A percentile compares a stretch with the other conserved stretches of the same genome.
Conservation (phyloP, 371 early-diverging fungal species). For the Apophysomyces sp. region DNA sequence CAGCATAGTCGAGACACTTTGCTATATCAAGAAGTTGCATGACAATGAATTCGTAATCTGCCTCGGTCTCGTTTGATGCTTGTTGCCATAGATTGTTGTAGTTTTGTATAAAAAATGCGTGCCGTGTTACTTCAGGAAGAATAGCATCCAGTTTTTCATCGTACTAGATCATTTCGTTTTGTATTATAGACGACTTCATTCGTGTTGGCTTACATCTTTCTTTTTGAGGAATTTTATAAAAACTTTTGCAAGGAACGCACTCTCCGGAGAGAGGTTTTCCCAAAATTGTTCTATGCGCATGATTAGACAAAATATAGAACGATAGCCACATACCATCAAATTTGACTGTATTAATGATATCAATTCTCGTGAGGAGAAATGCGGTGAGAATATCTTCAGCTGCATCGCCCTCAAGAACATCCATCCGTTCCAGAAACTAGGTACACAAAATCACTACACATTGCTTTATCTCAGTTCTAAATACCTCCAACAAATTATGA, state of each 20-base stretch:
- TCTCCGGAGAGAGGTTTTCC: constrained; percentile 77
- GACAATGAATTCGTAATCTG: constrained; percentile 73
- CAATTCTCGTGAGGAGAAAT: constrained; percentile 64
- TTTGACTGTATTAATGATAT: constrained; percentile 58
- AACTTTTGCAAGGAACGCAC: constrained; percentile 72
- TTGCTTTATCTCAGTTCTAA: background rate
- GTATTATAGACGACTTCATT: background rate
- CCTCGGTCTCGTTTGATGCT: constrained; percentile 61
- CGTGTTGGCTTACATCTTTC: constrained; percentile 37
- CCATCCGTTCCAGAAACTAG: constrained; percentile 75
- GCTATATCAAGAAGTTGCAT: constrained; percentile 77
- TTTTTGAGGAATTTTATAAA: constrained; percentile 54
- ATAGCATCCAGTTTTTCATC: constrained; percentile 65
- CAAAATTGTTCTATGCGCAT: constrained; percentile 62
- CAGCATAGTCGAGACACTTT: constrained; percentile 77
- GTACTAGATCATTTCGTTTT: constrained; percentile 22
- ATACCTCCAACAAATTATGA: constrained; percentile 70
- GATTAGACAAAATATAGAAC: background rate
- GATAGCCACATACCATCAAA: constrained; percentile 48
- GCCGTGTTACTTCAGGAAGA: constrained; percentile 72
- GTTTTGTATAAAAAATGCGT: constrained; percentile 68
- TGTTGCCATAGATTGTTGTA: constrained; percentile 61
- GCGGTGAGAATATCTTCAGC: constrained; percentile 70
- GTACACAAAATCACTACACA: background rate
- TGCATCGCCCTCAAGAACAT: constrained; percentile 71